Conservation (phyloP, 345 rosid species). For the Camelina neglecta region DNA sequence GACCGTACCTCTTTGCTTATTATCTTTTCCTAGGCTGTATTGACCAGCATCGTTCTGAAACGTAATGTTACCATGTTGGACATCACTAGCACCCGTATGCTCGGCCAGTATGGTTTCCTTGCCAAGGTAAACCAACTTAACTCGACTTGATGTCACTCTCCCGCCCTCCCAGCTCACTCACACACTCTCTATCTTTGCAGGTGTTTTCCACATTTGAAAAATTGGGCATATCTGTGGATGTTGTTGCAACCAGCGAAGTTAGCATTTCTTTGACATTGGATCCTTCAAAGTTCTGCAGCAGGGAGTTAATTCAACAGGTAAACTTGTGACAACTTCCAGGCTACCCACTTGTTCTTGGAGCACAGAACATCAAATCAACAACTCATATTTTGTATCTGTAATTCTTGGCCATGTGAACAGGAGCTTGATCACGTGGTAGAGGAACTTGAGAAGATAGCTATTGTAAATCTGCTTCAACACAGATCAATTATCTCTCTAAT, state of each 20-base stretch:
- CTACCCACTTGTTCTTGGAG: conserved; percentile 1
- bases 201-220: conserved; percentile 89
- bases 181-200: conserved; percentile 43
- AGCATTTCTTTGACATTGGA: conserved; percentile 89
- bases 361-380: conserved; percentile 15
- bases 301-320: conserved; percentile 83
- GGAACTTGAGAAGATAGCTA: conserved; percentile 87
- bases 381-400: conserved; percentile 1
- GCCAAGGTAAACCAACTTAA: conserved; percentile 63
- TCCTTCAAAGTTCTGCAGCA: conserved; percentile 90
- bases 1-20: conserved; percentile 27
- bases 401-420: conserved; percentile 43
- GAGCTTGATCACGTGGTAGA: conserved; percentile 86
- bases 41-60: conserved; percentile 91
- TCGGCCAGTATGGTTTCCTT: conserved; percentile 90
- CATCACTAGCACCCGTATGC: conserved; percentile 92
- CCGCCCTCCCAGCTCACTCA: neutral
- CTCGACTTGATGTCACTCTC: conserved; percentile 1
- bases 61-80: conserved; percentile 92
- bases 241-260: conserved; percentile 94
- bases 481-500: conserved; percentile 88
- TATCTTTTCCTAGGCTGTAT: conserved; percentile 62
- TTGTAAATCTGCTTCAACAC: conserved; percentile 69
- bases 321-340: neutral
- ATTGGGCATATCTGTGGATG: conserved; percentile 90